Evolutionary conservation across 768 basidiomycete species (phyloP).

Genomic region (Pulveroboletus sp.): DNA sequence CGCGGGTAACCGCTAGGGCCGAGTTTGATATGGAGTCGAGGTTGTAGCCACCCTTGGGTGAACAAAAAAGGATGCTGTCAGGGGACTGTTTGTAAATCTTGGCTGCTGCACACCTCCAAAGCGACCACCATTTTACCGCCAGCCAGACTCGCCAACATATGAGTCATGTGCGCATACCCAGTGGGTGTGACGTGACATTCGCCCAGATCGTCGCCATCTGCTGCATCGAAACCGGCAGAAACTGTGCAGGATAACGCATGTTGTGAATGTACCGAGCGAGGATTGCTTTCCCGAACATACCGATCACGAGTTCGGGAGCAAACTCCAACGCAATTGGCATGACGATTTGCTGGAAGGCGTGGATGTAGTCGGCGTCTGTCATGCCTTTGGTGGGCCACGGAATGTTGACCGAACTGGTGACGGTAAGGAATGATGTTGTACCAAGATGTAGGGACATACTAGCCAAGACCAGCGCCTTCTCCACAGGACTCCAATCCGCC

Average conservation of each 20-base stretch:
- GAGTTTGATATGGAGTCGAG: conserved; percentile 85
- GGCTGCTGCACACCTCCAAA: conserved; percentile 67
- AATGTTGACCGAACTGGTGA: conserved; percentile 83
- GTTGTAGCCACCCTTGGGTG: conserved; percentile 87
- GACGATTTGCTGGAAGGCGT: conserved; percentile 92
- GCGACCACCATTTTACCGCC: conserved; percentile 89
- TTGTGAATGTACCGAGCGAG: background rate
- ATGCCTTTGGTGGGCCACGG: conserved; percentile 90
- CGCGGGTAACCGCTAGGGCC: conserved; percentile 78
- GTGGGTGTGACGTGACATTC: conserved; percentile 88
- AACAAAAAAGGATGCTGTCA: conserved; percentile 1
- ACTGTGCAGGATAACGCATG: conserved; percentile 46
- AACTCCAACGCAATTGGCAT: conserved; percentile 99
- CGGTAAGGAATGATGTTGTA: conserved; percentile 6
- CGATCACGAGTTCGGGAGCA: conserved; percentile 92
- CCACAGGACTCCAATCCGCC: conserved; percentile 87
- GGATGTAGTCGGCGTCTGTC: conserved; percentile 93
- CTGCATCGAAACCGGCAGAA: conserved; percentile 97
- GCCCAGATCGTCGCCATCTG: conserved; percentile 87
- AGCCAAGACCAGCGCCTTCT: conserved; percentile 79
- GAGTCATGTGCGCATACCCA: conserved; percentile 98
- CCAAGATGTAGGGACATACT: conserved; percentile 49
- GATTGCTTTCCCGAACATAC: conserved; percentile 44
- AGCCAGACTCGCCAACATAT: conserved; percentile 89
- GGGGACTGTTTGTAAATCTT: background rate